A percentile compares a stretch with the other conserved stretches of the same genome.
These are phyloP conservation scores for Aspergillus fumigatus DNA, from an alignment of 2,329 filamentous ascomycete species.

Conservation along the genomic window DNA sequence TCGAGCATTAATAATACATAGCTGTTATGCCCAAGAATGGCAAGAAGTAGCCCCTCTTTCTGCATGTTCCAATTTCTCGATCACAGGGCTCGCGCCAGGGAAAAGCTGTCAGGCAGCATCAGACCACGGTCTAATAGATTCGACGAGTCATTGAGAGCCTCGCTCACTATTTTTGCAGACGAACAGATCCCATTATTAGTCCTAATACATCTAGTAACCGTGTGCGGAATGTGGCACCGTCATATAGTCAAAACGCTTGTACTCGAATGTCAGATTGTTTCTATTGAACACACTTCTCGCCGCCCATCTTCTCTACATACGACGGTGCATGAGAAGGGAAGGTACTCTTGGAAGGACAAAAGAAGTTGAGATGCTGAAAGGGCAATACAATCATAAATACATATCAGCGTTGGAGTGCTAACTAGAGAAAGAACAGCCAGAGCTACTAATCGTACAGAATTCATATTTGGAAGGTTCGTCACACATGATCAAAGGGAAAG, in stretches of 20 bases:
- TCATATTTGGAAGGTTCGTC: neutral
- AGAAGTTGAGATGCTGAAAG: neutral
- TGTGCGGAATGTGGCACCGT: neutral
- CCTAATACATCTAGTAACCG: neutral
- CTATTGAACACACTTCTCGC: neutral
- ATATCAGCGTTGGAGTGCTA: neutral
- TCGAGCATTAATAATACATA: neutral
- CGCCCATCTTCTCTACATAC: neutral
- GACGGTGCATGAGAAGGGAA: neutral
- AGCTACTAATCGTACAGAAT: neutral
- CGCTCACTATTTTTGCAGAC: neutral
- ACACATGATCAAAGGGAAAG: neutral
- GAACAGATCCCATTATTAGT: neutral
- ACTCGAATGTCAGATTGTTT: neutral
- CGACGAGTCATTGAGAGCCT: neutral
- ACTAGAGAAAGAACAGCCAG: neutral
- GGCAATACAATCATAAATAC: neutral
- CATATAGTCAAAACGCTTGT: neutral
- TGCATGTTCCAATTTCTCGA: neutral
- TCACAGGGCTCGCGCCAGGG: neutral
- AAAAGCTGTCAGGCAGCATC: too few species aligned
- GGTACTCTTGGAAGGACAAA: neutral
- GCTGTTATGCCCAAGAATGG: neutral
- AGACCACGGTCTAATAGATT: neutral
- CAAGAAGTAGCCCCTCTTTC: neutral